A percentile compares a stretch with the other conserved stretches of the same genome.
Conservation (phyloP, 2,329 filamentous ascomycete species). For the Triangularia setosa region DNA sequence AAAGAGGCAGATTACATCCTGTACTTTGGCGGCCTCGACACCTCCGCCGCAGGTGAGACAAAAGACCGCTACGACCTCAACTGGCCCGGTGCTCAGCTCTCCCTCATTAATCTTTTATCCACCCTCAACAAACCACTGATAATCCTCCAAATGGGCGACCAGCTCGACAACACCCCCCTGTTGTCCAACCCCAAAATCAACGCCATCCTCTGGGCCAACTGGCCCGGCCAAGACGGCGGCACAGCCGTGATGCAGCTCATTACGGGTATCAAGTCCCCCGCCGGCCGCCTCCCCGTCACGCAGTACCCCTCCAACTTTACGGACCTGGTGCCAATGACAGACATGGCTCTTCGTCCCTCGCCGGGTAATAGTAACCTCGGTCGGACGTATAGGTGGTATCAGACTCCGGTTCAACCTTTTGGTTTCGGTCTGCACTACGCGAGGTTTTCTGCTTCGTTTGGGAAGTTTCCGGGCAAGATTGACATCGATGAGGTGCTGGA, state of each 20-base stretch:
- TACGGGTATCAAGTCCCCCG: slow-evolving; percentile 46
- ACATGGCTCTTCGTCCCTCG: slow-evolving; percentile 49
- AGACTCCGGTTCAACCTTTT: slow-evolving; percentile 45
- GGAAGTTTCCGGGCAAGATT: slow-evolving; percentile 25
- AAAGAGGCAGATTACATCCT: slow-evolving; percentile 48
- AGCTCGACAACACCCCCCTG: slow-evolving; percentile 48
- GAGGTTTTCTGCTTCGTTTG: slow-evolving; percentile 37
- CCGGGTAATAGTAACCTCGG: slow-evolving; percentile 34
- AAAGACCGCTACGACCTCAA: slow-evolving; percentile 47
- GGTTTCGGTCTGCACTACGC: slow-evolving; percentile 56
- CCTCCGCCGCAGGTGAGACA: slow-evolving; percentile 47
- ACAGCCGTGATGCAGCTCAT: slow-evolving; percentile 51
- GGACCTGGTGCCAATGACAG: slow-evolving; percentile 47
- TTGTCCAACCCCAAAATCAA: slow-evolving; percentile 44
- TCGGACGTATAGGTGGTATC: slow-evolving; percentile 49
- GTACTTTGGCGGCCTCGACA: slow-evolving; percentile 53
- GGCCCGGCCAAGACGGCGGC: slow-evolving; percentile 57
- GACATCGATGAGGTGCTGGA: slow-evolving; percentile 33
- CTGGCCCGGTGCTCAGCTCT: slow-evolving; percentile 50
- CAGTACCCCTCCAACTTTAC: slow-evolving; percentile 53
- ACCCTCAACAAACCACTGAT: slow-evolving; percentile 43
- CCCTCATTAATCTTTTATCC: slow-evolving; percentile 45
- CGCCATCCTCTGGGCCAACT: slow-evolving; percentile 54
- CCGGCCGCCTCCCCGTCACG: slow-evolving; percentile 51
- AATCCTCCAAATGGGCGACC: slow-evolving; percentile 48